A percentile compares a stretch with the other conserved stretches of the same genome.
These are phyloP conservation scores for Echites panduratus DNA, from an alignment of 257 asterid species.

Conservation along the genomic window DNA sequence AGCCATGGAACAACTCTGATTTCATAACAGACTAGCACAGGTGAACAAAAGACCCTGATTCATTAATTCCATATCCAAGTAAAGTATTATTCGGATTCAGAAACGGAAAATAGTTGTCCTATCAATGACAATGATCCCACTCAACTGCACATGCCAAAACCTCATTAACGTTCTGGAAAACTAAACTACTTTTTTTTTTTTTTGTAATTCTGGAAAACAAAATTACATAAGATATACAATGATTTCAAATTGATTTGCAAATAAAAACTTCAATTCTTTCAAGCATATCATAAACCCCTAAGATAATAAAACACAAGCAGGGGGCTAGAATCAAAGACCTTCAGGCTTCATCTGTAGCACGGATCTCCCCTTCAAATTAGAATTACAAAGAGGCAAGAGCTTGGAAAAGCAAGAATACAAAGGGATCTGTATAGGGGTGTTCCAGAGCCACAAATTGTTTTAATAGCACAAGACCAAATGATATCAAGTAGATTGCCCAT, in stretches of 20 bases:
- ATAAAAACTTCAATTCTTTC: constrained; percentile 6
- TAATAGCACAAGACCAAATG: too few relatives aligned
- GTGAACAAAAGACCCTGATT: neutral
- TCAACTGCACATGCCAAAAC: neutral
- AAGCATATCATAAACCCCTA: constrained; percentile 5
- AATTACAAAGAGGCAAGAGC: too few relatives aligned
- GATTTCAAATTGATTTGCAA: neutral
- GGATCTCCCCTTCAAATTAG: too few relatives aligned
- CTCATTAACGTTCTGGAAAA: too few relatives aligned
- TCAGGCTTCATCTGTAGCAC: too few relatives aligned
- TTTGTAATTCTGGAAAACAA: neutral
- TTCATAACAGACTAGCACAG: neutral
- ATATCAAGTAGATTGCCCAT: too few relatives aligned
- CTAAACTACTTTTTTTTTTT: too few relatives aligned
- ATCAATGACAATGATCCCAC: neutral
- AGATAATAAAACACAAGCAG: neutral
- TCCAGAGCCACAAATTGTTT: too few relatives aligned
- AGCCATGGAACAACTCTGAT: neutral
- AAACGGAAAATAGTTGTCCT: neutral
- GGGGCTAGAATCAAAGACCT: too few relatives aligned
- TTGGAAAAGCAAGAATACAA: too few relatives aligned
- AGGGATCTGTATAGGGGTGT: too few relatives aligned
- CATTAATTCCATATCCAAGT: neutral
- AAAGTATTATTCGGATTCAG: neutral
- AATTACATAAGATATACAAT: neutral